Conservation (phyloP, 495 filamentous ascomycete genomes). For the Tuber microsphaerosporum region DNA sequence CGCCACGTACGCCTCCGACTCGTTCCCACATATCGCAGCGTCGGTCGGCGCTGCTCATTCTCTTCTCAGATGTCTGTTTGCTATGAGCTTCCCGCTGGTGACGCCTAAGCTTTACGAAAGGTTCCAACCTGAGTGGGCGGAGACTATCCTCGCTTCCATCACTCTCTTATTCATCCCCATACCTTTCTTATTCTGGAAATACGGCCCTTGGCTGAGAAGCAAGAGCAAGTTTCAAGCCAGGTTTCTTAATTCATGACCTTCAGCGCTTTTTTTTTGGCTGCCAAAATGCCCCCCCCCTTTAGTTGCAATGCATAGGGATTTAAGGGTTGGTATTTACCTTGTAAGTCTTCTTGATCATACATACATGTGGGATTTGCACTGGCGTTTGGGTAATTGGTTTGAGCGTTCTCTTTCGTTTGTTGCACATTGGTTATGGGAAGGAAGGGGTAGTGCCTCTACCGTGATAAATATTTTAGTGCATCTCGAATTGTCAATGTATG, state of each 20-base stretch:
- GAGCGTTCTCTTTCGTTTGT: neutral
- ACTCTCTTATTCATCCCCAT: conserved; percentile 20
- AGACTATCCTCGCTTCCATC: conserved; percentile 58
- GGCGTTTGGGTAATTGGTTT: neutral
- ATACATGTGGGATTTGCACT: neutral
- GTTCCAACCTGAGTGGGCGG: conserved; percentile 69
- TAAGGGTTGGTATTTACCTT: neutral
- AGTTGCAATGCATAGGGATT: neutral
- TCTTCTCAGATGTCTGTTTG: conserved; percentile 70
- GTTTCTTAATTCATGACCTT: conserved; percentile 3
- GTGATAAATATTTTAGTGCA: neutral
- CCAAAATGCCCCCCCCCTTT: neutral
- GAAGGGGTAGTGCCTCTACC: neutral
- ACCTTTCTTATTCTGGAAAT: conserved; percentile 29
- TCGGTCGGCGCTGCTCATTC: conserved; percentile 85
- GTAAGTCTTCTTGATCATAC: neutral
- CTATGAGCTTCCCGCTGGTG: conserved; percentile 77
- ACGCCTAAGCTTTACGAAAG: conserved; percentile 70
- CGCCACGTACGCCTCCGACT: neutral
- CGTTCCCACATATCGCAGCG: conserved; percentile 49
- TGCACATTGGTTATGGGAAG: neutral
- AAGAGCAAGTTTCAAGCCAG: conserved; percentile 9
- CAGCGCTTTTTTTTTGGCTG: neutral
- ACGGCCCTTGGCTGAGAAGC: conserved; percentile 13
- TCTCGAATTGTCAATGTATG: neutral